phyloP scores from a whole-genome alignment of 345 rosid genomes.

The Bruguiera gymnorhiza region DNA sequence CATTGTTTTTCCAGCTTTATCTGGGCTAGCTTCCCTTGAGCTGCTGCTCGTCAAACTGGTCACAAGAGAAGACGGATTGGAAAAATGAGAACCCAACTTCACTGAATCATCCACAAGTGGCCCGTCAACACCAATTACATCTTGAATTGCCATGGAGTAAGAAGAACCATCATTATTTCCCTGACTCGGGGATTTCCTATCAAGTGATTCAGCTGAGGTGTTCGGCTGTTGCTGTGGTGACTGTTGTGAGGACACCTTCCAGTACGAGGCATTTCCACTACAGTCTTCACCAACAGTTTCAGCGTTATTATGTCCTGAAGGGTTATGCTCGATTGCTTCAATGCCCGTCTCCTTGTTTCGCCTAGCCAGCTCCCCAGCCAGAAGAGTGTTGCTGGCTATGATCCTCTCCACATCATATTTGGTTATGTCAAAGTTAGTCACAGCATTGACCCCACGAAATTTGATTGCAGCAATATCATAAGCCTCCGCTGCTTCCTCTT shows the following conservation, averaged over 20 bases:
- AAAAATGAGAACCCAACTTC: constrained; percentile 34
- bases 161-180: constrained; percentile 28
- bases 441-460: constrained; percentile 74
- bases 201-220: constrained; percentile 29
- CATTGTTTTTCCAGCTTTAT: constrained; percentile 38
- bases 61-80: constrained; percentile 56
- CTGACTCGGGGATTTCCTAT: constrained; percentile 21
- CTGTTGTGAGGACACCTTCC: constrained; percentile 44
- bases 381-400: constrained; percentile 65
- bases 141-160: constrained; percentile 41
- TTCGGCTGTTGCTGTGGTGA: constrained; percentile 31
- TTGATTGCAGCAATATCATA: constrained; percentile 77
- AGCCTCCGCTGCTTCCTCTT: constrained; percentile 88
- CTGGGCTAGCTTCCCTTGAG: constrained; percentile 68
- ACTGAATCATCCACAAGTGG: constrained; percentile 31
- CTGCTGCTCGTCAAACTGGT: constrained; percentile 49
- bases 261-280: constrained; percentile 31
- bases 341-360: constrained; percentile 37
- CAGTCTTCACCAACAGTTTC: constrained; percentile 17
- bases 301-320: constrained; percentile 14
- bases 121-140: constrained; percentile 44
- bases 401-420: constrained; percentile 74
- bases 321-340: constrained; percentile 21
- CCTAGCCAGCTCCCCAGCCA: constrained; percentile 68
- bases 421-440: constrained; percentile 71